Percentiles rank a stretch among this genome's conserved stretches.
Evolutionary conservation across 176 grass and related monocot genomes (phyloP).

Genomic region (Themeda triandra): DNA sequence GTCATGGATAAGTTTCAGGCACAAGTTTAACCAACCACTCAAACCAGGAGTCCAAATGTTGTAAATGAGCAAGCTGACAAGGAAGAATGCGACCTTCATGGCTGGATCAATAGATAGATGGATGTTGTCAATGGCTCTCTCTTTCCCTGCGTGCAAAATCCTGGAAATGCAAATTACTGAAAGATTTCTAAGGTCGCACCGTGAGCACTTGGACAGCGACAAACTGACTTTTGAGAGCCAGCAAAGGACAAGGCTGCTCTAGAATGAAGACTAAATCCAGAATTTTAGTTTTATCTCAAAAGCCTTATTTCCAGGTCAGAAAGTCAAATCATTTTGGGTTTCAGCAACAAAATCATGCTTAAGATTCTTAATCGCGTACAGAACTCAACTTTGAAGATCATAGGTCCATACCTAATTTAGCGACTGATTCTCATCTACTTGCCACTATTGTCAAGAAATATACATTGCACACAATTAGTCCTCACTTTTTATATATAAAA

Average conservation of each 20-base stretch:
- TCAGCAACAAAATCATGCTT: not conserved
- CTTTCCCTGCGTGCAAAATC: not conserved
- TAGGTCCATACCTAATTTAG: not conserved
- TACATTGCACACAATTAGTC: not conserved
- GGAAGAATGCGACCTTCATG: not conserved
- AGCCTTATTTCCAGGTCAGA: not conserved
- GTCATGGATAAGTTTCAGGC: not conserved
- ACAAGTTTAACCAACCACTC: not conserved
- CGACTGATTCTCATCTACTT: not conserved
- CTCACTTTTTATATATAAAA: not conserved
- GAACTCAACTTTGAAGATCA: not conserved
- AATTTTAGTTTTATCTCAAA: not conserved
- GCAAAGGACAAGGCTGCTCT: not conserved
- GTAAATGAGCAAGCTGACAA: not conserved
- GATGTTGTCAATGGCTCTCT: not conserved
- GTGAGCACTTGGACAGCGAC: not conserved
- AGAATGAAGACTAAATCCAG: not conserved
- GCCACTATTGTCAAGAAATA: not conserved
- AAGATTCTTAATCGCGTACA: not conserved
- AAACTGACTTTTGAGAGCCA: not conserved
- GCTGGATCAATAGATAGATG: not conserved
- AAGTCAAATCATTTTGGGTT: not conserved
- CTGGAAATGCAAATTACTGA: not conserved
- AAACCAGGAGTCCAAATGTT: not conserved
- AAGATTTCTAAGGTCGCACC: conserved; percentile 7